These are phyloP conservation scores for Conringia planisiliqua DNA, from an alignment of 345 rosid genomes.

Conservation along the genomic window DNA sequence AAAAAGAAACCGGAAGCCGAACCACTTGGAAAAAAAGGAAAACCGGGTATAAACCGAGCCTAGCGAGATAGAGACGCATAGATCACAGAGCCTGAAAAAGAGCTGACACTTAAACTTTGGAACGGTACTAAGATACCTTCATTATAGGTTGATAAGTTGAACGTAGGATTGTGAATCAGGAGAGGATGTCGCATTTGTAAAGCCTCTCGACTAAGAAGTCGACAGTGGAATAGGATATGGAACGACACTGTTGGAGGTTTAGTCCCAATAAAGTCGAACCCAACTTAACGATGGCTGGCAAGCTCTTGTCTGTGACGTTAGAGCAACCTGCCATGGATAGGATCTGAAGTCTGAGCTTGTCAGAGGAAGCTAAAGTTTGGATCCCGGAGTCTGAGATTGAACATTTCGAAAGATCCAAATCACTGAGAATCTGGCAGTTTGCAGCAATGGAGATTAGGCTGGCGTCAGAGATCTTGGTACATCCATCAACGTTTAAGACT, in stretches of 20 bases:
- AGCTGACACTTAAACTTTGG: slow-evolving; percentile 39
- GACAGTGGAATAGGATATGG: slow-evolving; percentile 48
- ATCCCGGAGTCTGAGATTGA: slow-evolving; percentile 63
- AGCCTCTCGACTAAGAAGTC: slow-evolving; percentile 60
- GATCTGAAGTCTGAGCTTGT: slow-evolving; percentile 62
- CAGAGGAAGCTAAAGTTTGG: slow-evolving; percentile 51
- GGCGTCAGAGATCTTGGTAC: slow-evolving; percentile 60
- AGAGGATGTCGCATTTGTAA: slow-evolving; percentile 86
- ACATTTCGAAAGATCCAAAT: slow-evolving; percentile 75
- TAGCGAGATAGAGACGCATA: slow-evolving; percentile 2
- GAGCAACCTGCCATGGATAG: slow-evolving; percentile 72
- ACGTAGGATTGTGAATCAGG: slow-evolving; percentile 33
- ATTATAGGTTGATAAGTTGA: neutral
- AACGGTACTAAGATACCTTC: slow-evolving; percentile 38
- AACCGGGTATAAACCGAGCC: slow-evolving; percentile 27
- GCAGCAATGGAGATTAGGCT: slow-evolving; percentile 63
- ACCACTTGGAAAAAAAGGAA: slow-evolving; percentile 26
- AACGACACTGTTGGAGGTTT: slow-evolving; percentile 77
- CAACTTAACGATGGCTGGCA: slow-evolving; percentile 47
- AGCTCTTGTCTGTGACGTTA: slow-evolving; percentile 60
- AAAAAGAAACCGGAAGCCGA: slow-evolving; percentile 47
- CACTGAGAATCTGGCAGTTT: slow-evolving; percentile 66
- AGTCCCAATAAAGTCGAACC: slow-evolving; percentile 71
- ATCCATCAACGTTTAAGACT: slow-evolving; percentile 67
- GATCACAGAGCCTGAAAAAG: slow-evolving; percentile 33